Base-by-base conservation (phyloP, 2,329 filamentous ascomycete genomes). In the Fusarium euwallaceae region DNA sequence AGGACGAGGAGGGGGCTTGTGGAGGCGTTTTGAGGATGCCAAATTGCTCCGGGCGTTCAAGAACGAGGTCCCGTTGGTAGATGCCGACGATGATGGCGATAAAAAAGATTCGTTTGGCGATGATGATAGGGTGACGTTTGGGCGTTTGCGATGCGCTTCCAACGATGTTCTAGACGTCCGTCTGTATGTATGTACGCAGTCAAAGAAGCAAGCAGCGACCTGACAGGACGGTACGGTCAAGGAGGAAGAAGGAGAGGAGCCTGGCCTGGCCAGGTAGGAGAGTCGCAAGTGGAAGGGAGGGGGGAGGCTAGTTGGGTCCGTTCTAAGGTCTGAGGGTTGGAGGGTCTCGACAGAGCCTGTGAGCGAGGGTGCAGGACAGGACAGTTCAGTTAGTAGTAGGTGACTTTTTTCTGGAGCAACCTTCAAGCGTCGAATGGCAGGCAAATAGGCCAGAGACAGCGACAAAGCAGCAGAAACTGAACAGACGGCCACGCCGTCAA, bases 21-120 rank as follows among this genome's bases (percentile, higher is more conserved):
- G 71, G 71, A 73, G 71, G 71, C 71, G 71, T 71, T 71, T 56
- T 48, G 71, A 74, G 71, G 60, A 73, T 74, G 71, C 67, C 63
- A 62, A 71, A 70, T 61, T 74, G 67, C 63, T 74, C 63, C 63
- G 61, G 45, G 34, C 27, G 45, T 43, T 24, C 45, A 24, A 45
- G 53, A 58, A 34, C 17, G n/a, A 36, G 53, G 29, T 10, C 51
- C 51, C 32, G 53, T 58, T 58, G 11, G 39, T 29, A 34, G 59
- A 45, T 61, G n/a, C 29, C 39, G 59, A 24, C 9, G 39, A 29
- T 41, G 24, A 61, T 45, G 59, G 27, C 22, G 56, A 69, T 29
- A 34, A 64, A 48, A 48, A 48, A 55, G 66, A 60, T 27, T 43
- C 22, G 45, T 48, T 45, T 45, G 29, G 20, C 41, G 63, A 71